phyloP scores from a whole-genome alignment of 495 filamentous ascomycete species.

The Penicillium egyptiacum region DNA sequence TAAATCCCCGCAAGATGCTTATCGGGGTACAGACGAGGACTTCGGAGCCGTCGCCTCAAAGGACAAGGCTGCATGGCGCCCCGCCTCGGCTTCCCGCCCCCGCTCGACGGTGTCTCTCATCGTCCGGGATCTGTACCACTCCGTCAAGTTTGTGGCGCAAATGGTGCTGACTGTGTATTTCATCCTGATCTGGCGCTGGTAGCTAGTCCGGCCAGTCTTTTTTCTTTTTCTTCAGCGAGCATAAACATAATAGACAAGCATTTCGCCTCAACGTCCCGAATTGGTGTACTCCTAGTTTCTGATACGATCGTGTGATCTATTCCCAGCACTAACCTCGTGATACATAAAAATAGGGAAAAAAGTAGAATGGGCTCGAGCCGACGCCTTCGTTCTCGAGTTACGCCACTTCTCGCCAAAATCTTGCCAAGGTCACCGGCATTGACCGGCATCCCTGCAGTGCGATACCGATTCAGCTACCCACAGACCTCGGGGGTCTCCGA shows the following conservation, averaged over 20 bases:
- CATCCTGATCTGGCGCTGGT: slow-evolving; percentile 55
- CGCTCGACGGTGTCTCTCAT: slow-evolving; percentile 18
- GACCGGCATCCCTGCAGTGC: neutral
- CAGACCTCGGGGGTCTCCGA: neutral
- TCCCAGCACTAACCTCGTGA: neutral
- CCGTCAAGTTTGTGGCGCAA: slow-evolving; percentile 41
- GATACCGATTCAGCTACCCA: neutral
- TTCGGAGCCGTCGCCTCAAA: slow-evolving; percentile 23
- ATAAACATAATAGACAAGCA: slow-evolving; percentile 19
- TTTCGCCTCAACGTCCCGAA: neutral
- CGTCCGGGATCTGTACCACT: slow-evolving; percentile 26
- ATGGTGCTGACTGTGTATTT: slow-evolving; percentile 51
- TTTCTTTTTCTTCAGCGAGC: slow-evolving; percentile 16
- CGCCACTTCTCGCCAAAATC: slow-evolving; percentile 2
- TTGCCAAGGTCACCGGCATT: neutral
- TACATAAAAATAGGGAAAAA: neutral
- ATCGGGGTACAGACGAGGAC: slow-evolving; percentile 32
- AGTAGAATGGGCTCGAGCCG: neutral
- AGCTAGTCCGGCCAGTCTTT: slow-evolving; percentile 13
- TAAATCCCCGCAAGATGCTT: slow-evolving; percentile 26
- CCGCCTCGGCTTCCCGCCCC: slow-evolving; percentile 12
- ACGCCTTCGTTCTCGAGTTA: neutral
- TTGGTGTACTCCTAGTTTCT: neutral
- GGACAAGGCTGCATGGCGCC: slow-evolving; percentile 23
- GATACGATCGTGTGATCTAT: neutral